Percentiles rank a stretch among this genome's conserved stretches.
phyloP scores from a whole-genome alignment of 139 green algal genomes.

The Cymbomonas tetramitiformis region DNA sequence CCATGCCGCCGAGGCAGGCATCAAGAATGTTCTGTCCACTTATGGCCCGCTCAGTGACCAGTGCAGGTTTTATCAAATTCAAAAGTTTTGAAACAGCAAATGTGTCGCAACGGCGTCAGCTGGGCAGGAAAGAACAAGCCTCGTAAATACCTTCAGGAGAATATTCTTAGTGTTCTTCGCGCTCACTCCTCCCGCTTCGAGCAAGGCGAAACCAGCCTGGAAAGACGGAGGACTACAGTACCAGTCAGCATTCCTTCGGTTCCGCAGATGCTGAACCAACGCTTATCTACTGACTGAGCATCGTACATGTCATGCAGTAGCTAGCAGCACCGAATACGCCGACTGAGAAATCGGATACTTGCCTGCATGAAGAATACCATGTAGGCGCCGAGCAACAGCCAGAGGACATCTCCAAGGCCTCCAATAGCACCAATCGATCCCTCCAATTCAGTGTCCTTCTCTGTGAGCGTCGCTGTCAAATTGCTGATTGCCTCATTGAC shows the following conservation, averaged over 20 bases:
- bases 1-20: conserved; percentile 17
- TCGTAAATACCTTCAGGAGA: too few species aligned
- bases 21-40: conserved; percentile 36
- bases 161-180: conserved; percentile 35
- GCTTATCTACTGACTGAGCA: neutral
- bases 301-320: neutral
- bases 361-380: conserved; percentile 37
- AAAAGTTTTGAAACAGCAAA: too few species aligned
- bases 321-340: conserved; percentile 14
- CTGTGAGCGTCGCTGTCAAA: too few species aligned
- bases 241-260: neutral
- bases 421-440: too few species aligned
- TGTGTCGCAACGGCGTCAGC: too few species aligned
- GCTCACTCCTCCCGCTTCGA: conserved; percentile 28
- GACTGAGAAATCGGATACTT: conserved; percentile 14
- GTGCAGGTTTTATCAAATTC: too few species aligned
- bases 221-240: conserved; percentile 15
- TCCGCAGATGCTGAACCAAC: neutral
- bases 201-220: conserved; percentile 36
- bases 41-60: too few species aligned
- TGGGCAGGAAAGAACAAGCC: too few species aligned
- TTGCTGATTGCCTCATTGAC: too few species aligned
- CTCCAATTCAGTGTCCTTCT: too few species aligned
- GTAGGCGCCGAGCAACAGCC: conserved; percentile 27
- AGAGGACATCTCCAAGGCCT: conserved; percentile 23